A percentile compares a stretch with the other conserved stretches of the same genome.
Evolutionary conservation across 768 basidiomycete species (phyloP).

Genomic region (Lactarius hengduanensis): DNA sequence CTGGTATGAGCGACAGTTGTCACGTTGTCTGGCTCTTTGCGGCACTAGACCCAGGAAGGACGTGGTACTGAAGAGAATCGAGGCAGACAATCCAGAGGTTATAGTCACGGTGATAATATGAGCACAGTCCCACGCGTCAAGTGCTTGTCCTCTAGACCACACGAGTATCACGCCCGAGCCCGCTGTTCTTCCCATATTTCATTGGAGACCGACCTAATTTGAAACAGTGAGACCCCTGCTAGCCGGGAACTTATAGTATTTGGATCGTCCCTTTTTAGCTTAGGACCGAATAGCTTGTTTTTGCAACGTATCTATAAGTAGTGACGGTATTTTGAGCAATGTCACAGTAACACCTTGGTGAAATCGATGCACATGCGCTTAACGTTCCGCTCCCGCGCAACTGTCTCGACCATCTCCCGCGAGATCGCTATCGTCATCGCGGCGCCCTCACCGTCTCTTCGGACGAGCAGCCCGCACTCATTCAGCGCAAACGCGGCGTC

Average conservation of each 20-base stretch:
- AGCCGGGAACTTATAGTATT: background rate
- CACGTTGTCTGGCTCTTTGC: background rate
- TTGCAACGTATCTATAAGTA: background rate
- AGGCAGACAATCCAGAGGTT: background rate
- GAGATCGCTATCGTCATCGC: conserved; percentile 55
- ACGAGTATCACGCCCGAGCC: background rate
- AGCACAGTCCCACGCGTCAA: too few relatives aligned
- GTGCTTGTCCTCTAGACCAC: background rate
- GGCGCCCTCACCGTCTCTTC: conserved; percentile 35
- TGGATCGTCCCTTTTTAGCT: background rate
- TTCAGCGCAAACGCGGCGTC: conserved; percentile 88
- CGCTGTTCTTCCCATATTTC: background rate
- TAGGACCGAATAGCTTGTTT: background rate
- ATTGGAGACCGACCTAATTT: background rate
- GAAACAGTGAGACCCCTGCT: background rate
- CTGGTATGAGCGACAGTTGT: too few relatives aligned
- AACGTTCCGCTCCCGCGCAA: conserved; percentile 66
- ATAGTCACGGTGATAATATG: background rate
- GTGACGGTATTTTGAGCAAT: background rate
- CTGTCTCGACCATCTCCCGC: conserved; percentile 62
- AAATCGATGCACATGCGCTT: conserved; percentile 68
- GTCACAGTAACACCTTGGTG: conserved; percentile 52
- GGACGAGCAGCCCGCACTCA: conserved; percentile 74
- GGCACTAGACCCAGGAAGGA: too few relatives aligned
- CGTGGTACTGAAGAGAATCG: conserved; percentile 4